phyloP scores from a whole-genome alignment of 108 stramenopile species.

The Aurantiochytrium sp. region DNA sequence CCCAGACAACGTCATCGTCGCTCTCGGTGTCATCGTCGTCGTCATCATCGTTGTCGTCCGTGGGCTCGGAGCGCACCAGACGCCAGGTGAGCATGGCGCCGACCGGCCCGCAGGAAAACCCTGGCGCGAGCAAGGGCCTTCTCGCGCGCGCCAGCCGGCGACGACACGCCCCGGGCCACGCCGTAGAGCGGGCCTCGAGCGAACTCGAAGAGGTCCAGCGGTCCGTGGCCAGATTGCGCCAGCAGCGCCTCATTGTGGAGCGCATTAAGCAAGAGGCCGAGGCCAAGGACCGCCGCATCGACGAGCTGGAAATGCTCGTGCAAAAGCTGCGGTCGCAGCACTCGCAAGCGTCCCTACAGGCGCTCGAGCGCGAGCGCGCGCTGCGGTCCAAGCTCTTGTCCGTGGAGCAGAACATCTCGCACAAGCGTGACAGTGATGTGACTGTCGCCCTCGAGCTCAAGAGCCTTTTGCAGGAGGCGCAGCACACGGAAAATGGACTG shows the following conservation, averaged over 20 bases:
- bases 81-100: too few species aligned
- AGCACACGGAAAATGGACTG: not conserved
- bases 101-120: too few species aligned
- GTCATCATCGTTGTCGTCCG: too few species aligned
- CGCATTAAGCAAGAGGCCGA: not conserved
- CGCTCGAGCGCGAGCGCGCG: conserved; percentile 14
- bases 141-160: not conserved
- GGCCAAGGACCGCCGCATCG: not conserved
- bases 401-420: not conserved
- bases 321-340: not conserved
- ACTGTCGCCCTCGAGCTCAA: not conserved
- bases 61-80: too few species aligned
- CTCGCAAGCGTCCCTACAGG: not conserved
- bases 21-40: too few species aligned
- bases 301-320: not conserved
- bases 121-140: not conserved
- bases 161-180: not conserved
- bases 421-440: not conserved
- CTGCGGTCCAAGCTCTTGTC: not conserved
- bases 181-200: not conserved
- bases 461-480: not conserved
- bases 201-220: not conserved
- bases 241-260: not conserved
- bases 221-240: not conserved
- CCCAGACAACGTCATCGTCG: too few species aligned